Evolutionary conservation across 2,329 filamentous ascomycete species (phyloP), one percentile per base, ranked within the genome.

Genomic region (Colletotrichum sp.): DNA sequence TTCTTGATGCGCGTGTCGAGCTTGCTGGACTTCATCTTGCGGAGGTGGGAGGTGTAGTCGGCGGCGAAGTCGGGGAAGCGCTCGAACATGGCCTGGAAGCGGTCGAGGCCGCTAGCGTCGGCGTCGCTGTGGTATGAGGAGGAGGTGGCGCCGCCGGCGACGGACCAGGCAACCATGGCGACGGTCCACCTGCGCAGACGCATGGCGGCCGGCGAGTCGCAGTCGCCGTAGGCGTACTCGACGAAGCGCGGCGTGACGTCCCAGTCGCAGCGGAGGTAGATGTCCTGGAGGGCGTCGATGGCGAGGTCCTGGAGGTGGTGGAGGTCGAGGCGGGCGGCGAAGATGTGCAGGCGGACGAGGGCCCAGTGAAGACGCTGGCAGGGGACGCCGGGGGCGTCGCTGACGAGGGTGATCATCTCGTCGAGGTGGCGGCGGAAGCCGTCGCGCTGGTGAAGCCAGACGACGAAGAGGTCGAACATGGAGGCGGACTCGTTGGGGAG

Each of bases 241-340:
- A 92, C 83, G 64, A 92, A 87, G 30, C 83, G 83, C 2, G 89
- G 86, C 4, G 87, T 87, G 72, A 92, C 88, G 78, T 91, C 89
- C 90, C 90, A 92, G 84, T 92, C 89, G 80, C 88, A 87, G 16
- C 87, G 86, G 52, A 92, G 88, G 80, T 92, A 91, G 18, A 92
- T 82, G 78, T 92, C 90, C 81, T 92, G 90, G 21, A 92, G 82
- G 48, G 88, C 87, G 78, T 92, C 90, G 87, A 92, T 91, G 80
- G 89, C 86, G 21, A 86, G 82, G 81, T 92, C 90, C 79, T 92
- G 90, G 10, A 92, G 85, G 10, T 85, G 84, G 32, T 86, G 82
- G 5, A 91, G 83, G 65, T 85, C 85, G 78, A 90, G 86, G 70
- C 86, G 83, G 5, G 90, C 87, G 59, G 90, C 90, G 81, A 92